Evolutionary conservation across 768 basidiomycete genomes (phyloP).

Genomic region (Lyophyllum atratum): DNA sequence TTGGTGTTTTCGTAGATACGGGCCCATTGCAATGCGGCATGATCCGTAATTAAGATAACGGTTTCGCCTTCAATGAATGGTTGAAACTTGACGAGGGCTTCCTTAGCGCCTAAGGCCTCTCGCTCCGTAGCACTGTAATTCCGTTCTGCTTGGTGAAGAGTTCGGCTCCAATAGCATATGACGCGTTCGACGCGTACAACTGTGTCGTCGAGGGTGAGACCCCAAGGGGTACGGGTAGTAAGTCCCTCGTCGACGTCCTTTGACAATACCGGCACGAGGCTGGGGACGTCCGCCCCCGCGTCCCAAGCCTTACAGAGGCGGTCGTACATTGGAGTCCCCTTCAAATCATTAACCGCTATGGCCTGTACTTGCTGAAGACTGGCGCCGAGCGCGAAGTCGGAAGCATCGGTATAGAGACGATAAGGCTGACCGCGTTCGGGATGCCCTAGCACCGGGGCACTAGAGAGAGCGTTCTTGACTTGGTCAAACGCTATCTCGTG

Average conservation of each 20-base stretch:
- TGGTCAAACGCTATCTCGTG: conserved; percentile 25
- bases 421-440: conserved; percentile 30
- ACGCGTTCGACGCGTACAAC: conserved; percentile 29
- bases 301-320: not conserved
- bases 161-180: conserved; percentile 30
- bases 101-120: conserved; percentile 1
- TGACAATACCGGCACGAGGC: not conserved
- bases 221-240: not conserved
- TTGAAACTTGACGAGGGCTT: conserved; percentile 36
- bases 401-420: conserved; percentile 37
- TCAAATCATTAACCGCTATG: conserved; percentile 24
- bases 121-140: conserved; percentile 33
- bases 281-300: not conserved
- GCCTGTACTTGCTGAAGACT: conserved; percentile 37
- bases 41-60: conserved; percentile 25
- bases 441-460: conserved; percentile 34
- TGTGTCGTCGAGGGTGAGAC: conserved; percentile 22
- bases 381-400: conserved; percentile 27
- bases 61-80: conserved; percentile 35
- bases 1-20: conserved; percentile 23
- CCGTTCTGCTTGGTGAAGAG: conserved; percentile 24
- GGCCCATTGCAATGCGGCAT: conserved; percentile 26
- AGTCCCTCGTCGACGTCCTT: not conserved
- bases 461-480: conserved; percentile 27
- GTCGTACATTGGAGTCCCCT: conserved; percentile 28